Base-by-base conservation (phyloP, 2,329 filamentous ascomycete species). In the Cladosporium velox region DNA sequence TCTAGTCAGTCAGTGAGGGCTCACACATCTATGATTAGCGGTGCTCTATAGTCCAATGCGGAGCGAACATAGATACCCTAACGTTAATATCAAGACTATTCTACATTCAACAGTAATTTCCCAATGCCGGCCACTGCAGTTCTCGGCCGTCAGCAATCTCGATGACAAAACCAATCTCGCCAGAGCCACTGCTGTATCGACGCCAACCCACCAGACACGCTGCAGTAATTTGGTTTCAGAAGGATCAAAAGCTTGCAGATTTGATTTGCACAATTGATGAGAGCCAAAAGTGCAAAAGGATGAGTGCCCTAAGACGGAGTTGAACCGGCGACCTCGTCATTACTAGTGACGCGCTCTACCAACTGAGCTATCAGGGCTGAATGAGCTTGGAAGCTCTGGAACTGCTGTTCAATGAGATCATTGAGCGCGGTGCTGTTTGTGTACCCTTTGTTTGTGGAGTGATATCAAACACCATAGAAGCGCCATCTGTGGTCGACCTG, bases 341-440 rank as follows among this genome's bases (percentile, higher is more conserved):
- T 57, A 64, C 61, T 64, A 64, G 61, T 57, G 61, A 64, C 51
- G 51, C 51, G 61, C 49, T 57, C 51, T 57, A 64, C 51, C 51
- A 57, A 57, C 51, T 64, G 61, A 55, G 61, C 51, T 64, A 64
- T 64, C 51, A 64, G 61, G 61, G 61, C 61, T 58, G 55, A 57
- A 35, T 57, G 52, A 57, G 52, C 15, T 35, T 47, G 30, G 52
- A 32, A 32, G 34, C 32, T 41, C 55, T 10, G 2, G 54, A 58
- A 58, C 32, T 58, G 34, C 26, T 58, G 55, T 58, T 58, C 55
- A 34, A 58, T 58, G 55, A 58, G 54, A 26, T 5, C 14, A 15
- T 28, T 11, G 5, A 1, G 4, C 8, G 1, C 18, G 1, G 35
- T 10, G 7, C 11, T 15, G 35, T 10, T n/a, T n/a, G 1, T n/a